Evolutionary conservation across 208 protist genomes (phyloP).

Genomic region (Trypanosoma lewisi): DNA sequence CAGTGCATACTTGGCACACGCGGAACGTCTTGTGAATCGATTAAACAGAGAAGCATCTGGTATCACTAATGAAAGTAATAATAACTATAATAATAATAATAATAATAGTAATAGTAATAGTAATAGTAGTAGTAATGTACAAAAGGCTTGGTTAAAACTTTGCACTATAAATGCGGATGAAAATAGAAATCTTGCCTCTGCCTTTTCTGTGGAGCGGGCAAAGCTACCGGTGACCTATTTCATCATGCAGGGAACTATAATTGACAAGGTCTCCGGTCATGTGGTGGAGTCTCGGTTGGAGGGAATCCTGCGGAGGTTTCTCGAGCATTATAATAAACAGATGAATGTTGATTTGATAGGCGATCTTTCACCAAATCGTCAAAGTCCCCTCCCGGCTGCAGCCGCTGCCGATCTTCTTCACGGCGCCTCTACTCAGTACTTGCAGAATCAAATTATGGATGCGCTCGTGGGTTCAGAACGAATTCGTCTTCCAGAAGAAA

Average conservation of each 20-base stretch:
- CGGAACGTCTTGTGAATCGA: slow-evolving; percentile 66
- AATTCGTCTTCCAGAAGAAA: slow-evolving; percentile 80
- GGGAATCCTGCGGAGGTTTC: slow-evolving; percentile 75
- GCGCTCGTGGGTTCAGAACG: slow-evolving; percentile 65
- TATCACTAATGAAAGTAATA: neutral
- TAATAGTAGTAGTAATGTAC: slow-evolving; percentile 1
- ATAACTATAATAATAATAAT: neutral
- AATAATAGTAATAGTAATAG: slow-evolving; percentile 5
- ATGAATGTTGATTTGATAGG: slow-evolving; percentile 77
- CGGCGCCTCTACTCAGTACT: slow-evolving; percentile 70
- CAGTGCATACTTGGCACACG: slow-evolving; percentile 47
- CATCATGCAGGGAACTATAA: slow-evolving; percentile 87
- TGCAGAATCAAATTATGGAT: slow-evolving; percentile 70
- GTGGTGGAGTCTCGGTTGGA: slow-evolving; percentile 53
- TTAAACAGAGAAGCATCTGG: slow-evolving; percentile 57
- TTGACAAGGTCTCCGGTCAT: slow-evolving; percentile 76
- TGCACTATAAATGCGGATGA: slow-evolving; percentile 86
- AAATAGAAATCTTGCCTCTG: slow-evolving; percentile 83
- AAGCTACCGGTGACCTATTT: slow-evolving; percentile 88
- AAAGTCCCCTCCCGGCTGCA: slow-evolving; percentile 57
- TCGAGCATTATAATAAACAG: slow-evolving; percentile 86
- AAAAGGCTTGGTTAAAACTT: slow-evolving; percentile 69
- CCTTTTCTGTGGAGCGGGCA: slow-evolving; percentile 82
- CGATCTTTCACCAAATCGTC: slow-evolving; percentile 12
- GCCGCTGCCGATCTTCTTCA: slow-evolving; percentile 63